These are phyloP conservation scores for Aphanomyces euteiches DNA, from an alignment of 352 stramenopile genomes.

Conservation along the genomic window DNA sequence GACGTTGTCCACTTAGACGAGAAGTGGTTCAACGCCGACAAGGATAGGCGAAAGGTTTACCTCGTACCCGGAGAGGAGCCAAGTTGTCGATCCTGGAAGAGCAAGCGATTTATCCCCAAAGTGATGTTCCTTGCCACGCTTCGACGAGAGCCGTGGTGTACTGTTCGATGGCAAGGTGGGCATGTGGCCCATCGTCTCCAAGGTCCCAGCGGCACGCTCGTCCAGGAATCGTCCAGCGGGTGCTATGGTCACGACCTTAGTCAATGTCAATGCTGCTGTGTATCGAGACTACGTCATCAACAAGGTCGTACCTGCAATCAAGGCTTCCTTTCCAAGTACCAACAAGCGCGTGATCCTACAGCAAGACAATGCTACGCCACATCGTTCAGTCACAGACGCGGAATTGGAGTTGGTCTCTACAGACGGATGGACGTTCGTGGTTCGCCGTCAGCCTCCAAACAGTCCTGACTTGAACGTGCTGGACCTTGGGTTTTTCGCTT, in stretches of 20 bases:
- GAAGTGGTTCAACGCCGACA: too few relatives aligned
- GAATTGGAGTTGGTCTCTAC: constrained; percentile 6
- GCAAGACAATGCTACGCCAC: constrained; percentile 10
- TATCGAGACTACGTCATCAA: constrained; percentile 28
- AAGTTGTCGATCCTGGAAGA: not conserved
- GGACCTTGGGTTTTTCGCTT: too few relatives aligned
- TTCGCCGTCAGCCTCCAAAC: too few relatives aligned
- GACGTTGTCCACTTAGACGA: too few relatives aligned
- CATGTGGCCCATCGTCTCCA: too few relatives aligned
- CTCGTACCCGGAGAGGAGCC: not conserved
- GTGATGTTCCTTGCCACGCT: not conserved
- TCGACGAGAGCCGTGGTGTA: too few relatives aligned
- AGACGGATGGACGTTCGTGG: too few relatives aligned
- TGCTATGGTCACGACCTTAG: too few relatives aligned
- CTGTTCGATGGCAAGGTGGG: too few relatives aligned
- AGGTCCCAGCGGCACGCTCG: too few relatives aligned
- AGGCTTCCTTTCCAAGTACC: not conserved
- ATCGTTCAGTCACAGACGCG: constrained; percentile 32
- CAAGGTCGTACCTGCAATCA: constrained; percentile 6
- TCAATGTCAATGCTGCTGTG: too few relatives aligned
- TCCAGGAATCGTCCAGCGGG: not conserved
- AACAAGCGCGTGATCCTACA: not conserved
- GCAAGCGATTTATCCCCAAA: not conserved
- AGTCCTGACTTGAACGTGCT: too few relatives aligned
- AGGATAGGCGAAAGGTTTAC: not conserved